Percentiles rank a stretch among this genome's conserved stretches.
These are phyloP conservation scores for Rhodotorula sp. DNA, from an alignment of 1,284 basidiomycete genomes.

Conservation along the genomic window DNA sequence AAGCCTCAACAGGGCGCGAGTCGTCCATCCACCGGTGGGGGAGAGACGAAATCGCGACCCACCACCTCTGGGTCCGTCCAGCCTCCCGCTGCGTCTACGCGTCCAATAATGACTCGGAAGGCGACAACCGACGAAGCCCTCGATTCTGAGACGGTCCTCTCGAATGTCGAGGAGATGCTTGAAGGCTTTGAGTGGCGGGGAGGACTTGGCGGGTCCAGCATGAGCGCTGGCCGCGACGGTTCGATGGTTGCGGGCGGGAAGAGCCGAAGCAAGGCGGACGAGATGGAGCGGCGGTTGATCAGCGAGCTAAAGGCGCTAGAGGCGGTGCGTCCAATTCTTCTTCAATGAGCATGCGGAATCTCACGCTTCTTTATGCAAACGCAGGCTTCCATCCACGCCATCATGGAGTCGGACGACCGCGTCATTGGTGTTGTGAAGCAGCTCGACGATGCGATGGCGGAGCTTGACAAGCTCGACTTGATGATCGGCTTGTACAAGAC, in stretches of 20 bases:
- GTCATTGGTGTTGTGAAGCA: constrained; percentile 81
- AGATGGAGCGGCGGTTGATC: constrained; percentile 78
- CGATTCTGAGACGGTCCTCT: constrained; percentile 70
- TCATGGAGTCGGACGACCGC: constrained; percentile 83
- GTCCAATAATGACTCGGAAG: neutral
- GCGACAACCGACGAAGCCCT: constrained; percentile 36
- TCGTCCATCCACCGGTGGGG: too few species aligned
- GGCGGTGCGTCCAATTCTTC: constrained; percentile 58
- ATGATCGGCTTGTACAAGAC: constrained; percentile 86
- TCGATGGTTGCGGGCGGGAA: constrained; percentile 51
- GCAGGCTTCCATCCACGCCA: constrained; percentile 94
- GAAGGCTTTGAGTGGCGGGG: constrained; percentile 93
- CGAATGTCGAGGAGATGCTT: constrained; percentile 95
- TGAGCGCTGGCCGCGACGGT: constrained; percentile 51
- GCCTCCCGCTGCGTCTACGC: neutral
- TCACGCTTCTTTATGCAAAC: neutral
- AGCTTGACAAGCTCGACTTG: constrained; percentile 46
- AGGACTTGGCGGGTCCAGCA: constrained; percentile 47
- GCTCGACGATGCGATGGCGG: constrained; percentile 45
- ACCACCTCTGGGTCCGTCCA: too few species aligned
- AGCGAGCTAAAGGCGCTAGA: constrained; percentile 87
- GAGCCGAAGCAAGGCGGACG: constrained; percentile 70
- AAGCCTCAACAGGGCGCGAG: neutral
- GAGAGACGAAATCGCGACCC: too few species aligned
- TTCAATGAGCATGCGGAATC: too few species aligned